Conservation (phyloP, 139 green algal genomes). For the Chlorokybus atmophyticus region DNA sequence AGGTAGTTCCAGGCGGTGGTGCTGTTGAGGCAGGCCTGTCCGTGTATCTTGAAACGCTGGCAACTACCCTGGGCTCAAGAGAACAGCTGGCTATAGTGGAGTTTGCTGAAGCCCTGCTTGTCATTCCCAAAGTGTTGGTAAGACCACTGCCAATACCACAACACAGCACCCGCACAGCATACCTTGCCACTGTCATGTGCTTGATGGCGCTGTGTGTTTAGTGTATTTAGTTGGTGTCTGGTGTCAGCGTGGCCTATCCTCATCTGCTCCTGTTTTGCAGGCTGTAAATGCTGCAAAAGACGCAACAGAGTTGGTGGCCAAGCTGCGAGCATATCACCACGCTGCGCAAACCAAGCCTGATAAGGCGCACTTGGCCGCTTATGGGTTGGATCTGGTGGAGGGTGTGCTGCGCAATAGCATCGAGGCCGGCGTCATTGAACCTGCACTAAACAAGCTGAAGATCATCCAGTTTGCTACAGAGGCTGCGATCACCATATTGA, state of each 20-base stretch:
- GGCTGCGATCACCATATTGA: constrained; percentile 95
- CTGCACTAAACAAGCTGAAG: constrained; percentile 85
- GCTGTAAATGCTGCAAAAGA: constrained; percentile 93
- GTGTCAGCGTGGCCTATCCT: neutral
- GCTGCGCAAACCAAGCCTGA: constrained; percentile 58
- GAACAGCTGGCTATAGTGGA: constrained; percentile 97
- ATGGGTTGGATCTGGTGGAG: constrained; percentile 40
- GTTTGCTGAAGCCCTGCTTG: constrained; percentile 76
- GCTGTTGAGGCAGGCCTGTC: constrained; percentile 86
- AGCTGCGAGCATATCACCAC: constrained; percentile 86
- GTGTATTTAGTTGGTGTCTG: neutral
- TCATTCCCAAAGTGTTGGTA: constrained; percentile 51
- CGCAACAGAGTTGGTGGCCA: constrained; percentile 84
- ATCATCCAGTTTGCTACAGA: constrained; percentile 96
- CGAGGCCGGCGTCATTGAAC: constrained; percentile 87
- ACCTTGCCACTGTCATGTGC: neutral
- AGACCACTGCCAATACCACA: neutral
- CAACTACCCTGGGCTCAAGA: constrained; percentile 77
- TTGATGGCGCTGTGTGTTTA: neutral
- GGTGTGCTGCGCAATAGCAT: constrained; percentile 67
- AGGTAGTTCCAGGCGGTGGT: constrained; percentile 58
- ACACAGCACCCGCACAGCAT: neutral
- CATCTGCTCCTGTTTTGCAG: constrained; percentile 37
- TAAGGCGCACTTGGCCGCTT: constrained; percentile 36
- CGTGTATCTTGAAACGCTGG: constrained; percentile 89